phyloP scores from a whole-genome alignment of 2,329 filamentous ascomycete species.

The Diaporthe velutina region DNA sequence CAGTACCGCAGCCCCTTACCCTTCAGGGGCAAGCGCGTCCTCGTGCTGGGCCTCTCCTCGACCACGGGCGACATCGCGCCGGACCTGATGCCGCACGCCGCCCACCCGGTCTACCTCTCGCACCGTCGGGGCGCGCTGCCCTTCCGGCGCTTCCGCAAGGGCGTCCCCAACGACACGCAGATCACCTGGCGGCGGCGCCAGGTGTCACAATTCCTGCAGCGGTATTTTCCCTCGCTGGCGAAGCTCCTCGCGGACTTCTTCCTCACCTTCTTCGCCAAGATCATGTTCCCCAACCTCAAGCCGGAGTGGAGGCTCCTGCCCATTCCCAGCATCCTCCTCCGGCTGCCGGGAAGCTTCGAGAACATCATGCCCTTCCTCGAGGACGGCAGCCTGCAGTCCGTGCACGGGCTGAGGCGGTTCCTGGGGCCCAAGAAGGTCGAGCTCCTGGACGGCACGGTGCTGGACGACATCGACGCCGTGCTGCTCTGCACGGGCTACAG shows the following conservation, averaged over 20 bases:
- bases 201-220: slow-evolving; percentile 32
- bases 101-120: slow-evolving; percentile 38
- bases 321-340: slow-evolving; percentile 37
- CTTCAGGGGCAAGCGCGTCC: slow-evolving; percentile 38
- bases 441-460: slow-evolving; percentile 34
- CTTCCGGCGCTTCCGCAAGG: slow-evolving; percentile 36
- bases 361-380: slow-evolving; percentile 50
- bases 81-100: slow-evolving; percentile 36
- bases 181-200: slow-evolving; percentile 47
- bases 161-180: slow-evolving; percentile 35
- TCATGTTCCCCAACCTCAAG: slow-evolving; percentile 43
- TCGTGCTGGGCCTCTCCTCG: slow-evolving; percentile 41
- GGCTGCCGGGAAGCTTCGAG: slow-evolving; percentile 41
- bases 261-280: slow-evolving; percentile 1
- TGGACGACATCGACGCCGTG: slow-evolving; percentile 36
- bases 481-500: slow-evolving; percentile 38
- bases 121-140: slow-evolving; percentile 39
- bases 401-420: slow-evolving; percentile 35
- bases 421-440: slow-evolving; percentile 37
- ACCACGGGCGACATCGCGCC: slow-evolving; percentile 40
- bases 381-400: slow-evolving; percentile 32
- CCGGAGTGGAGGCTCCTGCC: slow-evolving; percentile 47
- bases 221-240: slow-evolving; percentile 41
- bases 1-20: slow-evolving; percentile 39
- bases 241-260: slow-evolving; percentile 33